Percentiles rank a stretch among this genome's conserved stretches.
These are phyloP conservation scores for Talaromyces thailandensis DNA, from an alignment of 495 filamentous ascomycete genomes.

Conservation along the genomic window DNA sequence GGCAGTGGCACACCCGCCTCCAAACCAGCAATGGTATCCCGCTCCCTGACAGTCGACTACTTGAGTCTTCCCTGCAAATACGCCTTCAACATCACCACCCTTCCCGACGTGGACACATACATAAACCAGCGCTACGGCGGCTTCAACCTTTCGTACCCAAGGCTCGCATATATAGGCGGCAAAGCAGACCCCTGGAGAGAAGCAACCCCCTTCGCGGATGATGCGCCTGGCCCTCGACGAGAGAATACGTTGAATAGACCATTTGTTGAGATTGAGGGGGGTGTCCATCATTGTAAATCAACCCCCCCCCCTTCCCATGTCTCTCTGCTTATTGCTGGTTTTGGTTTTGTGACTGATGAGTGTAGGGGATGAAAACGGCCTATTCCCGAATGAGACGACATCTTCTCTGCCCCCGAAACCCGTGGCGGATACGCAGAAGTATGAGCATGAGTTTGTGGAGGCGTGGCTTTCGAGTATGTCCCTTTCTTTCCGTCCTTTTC, in stretches of 20 bases:
- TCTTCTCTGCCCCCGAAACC: neutral
- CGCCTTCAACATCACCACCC: conserved; percentile 53
- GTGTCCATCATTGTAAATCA: conserved; percentile 52
- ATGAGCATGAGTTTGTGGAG: conserved; percentile 2
- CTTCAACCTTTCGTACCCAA: conserved; percentile 52
- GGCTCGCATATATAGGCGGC: conserved; percentile 60
- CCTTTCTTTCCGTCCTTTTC: neutral
- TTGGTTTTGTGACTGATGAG: neutral
- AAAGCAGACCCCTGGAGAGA: conserved; percentile 63
- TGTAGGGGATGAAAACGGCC: conserved; percentile 6
- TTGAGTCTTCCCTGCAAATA: conserved; percentile 41
- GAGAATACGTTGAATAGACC: conserved; percentile 49
- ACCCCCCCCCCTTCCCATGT: neutral
- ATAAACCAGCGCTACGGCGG: conserved; percentile 61
- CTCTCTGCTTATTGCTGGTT: no score
- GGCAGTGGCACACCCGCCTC: conserved; percentile 50
- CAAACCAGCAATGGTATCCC: conserved; percentile 56
- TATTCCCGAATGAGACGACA: conserved; percentile 5
- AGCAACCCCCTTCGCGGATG: conserved; percentile 52
- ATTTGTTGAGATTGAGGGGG: conserved; percentile 51
- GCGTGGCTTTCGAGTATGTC: conserved; percentile 1
- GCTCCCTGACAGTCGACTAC: conserved; percentile 49
- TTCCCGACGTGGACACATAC: conserved; percentile 37
- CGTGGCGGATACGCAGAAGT: neutral
- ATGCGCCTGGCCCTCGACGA: conserved; percentile 30